Conservation (phyloP, 495 filamentous ascomycete genomes). For the Sphaerosporella brunnea region DNA sequence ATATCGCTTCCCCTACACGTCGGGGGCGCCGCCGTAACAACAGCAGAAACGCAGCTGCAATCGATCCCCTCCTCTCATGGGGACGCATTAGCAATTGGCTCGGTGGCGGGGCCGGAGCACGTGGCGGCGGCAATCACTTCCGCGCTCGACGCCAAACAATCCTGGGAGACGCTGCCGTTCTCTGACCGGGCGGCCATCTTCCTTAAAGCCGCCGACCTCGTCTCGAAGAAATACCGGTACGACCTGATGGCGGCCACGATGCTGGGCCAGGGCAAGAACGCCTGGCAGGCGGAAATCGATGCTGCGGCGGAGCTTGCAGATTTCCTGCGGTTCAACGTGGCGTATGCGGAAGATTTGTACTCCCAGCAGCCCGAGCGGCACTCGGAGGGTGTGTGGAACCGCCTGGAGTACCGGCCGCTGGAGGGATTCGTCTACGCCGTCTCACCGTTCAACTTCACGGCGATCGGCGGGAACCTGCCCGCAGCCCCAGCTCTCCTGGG, state of each 20-base stretch:
- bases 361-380: constrained; percentile 66
- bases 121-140: constrained; percentile 60
- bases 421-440: constrained; percentile 80
- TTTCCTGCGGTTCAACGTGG: constrained; percentile 79
- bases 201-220: constrained; percentile 78
- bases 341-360: constrained; percentile 75
- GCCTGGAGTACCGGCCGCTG: constrained; percentile 63
- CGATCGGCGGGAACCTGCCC: constrained; percentile 62
- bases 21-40: constrained; percentile 45
- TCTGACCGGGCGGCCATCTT: constrained; percentile 83
- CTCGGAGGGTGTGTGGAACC: constrained; percentile 62
- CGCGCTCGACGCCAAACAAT: constrained; percentile 60
- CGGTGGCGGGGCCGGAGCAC: constrained; percentile 51
- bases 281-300: constrained; percentile 93
- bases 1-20: constrained; percentile 62
- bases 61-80: constrained; percentile 57
- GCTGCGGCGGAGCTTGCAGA: constrained; percentile 80
- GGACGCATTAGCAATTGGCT: constrained; percentile 58
- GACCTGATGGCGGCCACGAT: constrained; percentile 87
- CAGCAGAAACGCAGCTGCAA: constrained; percentile 30
- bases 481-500: constrained; percentile 59
- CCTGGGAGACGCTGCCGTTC: constrained; percentile 70
- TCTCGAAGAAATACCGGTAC: constrained; percentile 78
- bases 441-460: constrained; percentile 81
- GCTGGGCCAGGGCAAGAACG: constrained; percentile 88